Evolutionary conservation across 2,329 filamentous ascomycete species (phyloP).

Genomic region (Pseudogymnoascus sp.): DNA sequence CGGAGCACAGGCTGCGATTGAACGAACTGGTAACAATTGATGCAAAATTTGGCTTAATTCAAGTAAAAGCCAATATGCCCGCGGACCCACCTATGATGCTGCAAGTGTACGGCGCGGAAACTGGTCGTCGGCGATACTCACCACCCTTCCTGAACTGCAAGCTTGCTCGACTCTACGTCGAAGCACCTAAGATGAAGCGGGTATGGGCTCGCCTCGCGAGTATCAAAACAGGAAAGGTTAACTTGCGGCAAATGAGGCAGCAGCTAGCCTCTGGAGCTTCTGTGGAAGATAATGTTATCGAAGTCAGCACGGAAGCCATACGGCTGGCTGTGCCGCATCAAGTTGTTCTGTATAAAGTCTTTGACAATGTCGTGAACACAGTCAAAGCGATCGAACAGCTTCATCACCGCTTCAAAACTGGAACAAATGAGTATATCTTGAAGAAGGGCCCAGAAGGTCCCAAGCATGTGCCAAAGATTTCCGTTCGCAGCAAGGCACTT

Average conservation of each 20-base stretch:
- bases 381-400: slow-evolving; percentile 82
- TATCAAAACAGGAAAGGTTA: slow-evolving; percentile 71
- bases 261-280: slow-evolving; percentile 53
- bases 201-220: slow-evolving; percentile 84
- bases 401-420: slow-evolving; percentile 85
- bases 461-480: slow-evolving; percentile 79
- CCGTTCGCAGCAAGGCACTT: slow-evolving; percentile 71
- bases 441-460: slow-evolving; percentile 79
- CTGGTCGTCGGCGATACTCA: slow-evolving; percentile 80
- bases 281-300: slow-evolving; percentile 72
- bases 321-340: slow-evolving; percentile 86
- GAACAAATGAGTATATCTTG: slow-evolving; percentile 79
- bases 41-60: slow-evolving; percentile 71
- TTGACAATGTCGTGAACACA: slow-evolving; percentile 88
- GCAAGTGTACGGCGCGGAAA: slow-evolving; percentile 75
- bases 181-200: slow-evolving; percentile 71
- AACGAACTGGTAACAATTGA: slow-evolving; percentile 73
- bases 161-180: slow-evolving; percentile 76
- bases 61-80: slow-evolving; percentile 84
- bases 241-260: slow-evolving; percentile 68
- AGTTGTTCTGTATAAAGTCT: slow-evolving; percentile 77
- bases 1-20: background rate
- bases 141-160: slow-evolving; percentile 72
- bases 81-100: slow-evolving; percentile 86
- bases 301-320: slow-evolving; percentile 77